These are phyloP conservation scores for Clonostachys rosea DNA, from an alignment of 2,329 filamentous ascomycete genomes.

Conservation along the genomic window DNA sequence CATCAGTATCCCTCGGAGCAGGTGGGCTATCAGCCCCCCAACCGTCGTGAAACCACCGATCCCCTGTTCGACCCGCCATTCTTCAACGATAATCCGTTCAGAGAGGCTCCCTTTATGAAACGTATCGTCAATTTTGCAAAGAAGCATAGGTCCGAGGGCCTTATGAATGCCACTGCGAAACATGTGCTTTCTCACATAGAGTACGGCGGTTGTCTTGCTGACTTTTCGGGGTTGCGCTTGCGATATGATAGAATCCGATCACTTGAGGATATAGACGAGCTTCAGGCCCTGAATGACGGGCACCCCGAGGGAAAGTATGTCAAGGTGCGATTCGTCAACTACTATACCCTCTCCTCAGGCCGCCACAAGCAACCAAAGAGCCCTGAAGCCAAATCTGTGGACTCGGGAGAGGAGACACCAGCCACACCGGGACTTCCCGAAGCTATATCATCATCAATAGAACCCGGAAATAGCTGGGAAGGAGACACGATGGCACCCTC, in stretches of 20 bases:
- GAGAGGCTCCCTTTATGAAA: conserved; percentile 65
- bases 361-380: conserved; percentile 25
- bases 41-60: conserved; percentile 24
- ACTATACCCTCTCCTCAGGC: conserved; percentile 83
- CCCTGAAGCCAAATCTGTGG: neutral
- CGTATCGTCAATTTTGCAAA: conserved; percentile 71
- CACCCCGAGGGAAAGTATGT: neutral
- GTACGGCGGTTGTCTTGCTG: conserved; percentile 76
- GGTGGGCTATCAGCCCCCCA: conserved; percentile 2
- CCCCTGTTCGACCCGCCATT: conserved; percentile 75
- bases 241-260: conserved; percentile 67
- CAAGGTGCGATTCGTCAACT: conserved; percentile 74
- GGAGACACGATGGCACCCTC: neutral
- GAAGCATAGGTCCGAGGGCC: conserved; percentile 70
- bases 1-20: neutral
- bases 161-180: conserved; percentile 65
- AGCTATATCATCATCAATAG: too few species aligned
- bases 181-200: conserved; percentile 79
- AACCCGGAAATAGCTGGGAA: neutral
- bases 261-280: conserved; percentile 66
- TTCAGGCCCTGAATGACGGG: conserved; percentile 22
- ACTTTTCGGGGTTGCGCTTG: conserved; percentile 64
- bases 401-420: neutral
- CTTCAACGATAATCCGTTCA: conserved; percentile 66
- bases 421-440: too few species aligned